A percentile compares a stretch with the other conserved stretches of the same genome.
Conservation (phyloP, 139 green algal species). For the Chlorella sp. region DNA sequence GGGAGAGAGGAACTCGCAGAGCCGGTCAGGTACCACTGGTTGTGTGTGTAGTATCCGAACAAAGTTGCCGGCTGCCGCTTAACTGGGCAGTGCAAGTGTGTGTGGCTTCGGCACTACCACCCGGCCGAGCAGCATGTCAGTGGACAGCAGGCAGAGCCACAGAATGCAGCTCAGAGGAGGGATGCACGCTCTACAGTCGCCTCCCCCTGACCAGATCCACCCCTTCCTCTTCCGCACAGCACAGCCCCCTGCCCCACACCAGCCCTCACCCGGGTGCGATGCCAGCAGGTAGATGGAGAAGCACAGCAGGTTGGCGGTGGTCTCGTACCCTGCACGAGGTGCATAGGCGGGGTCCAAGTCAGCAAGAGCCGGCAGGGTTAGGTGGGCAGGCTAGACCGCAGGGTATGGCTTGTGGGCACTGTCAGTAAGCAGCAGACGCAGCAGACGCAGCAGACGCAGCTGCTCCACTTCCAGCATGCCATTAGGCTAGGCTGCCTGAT, state of each 20-base stretch:
- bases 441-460: background rate
- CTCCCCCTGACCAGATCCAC: too few species aligned
- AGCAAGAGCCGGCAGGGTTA: background rate
- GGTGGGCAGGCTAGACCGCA: background rate
- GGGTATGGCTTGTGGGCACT: too few species aligned
- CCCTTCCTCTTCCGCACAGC: background rate
- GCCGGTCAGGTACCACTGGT: too few species aligned
- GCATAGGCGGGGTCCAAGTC: background rate
- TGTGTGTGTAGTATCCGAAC: too few species aligned
- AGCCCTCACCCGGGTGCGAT: background rate
- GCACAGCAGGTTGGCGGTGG: background rate
- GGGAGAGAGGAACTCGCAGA: background rate
- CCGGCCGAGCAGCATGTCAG: background rate
- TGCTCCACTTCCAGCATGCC: background rate
- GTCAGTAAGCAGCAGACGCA: background rate
- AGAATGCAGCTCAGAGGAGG: background rate
- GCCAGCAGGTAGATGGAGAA: constrained; percentile 7
- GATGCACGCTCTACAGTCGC: background rate
- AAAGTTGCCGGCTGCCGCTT: too few species aligned
- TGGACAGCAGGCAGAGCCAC: background rate
- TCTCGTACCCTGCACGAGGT: constrained; percentile 6
- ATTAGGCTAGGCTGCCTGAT: too few species aligned
- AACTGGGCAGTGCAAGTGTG: too few species aligned
- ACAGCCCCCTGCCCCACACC: background rate
- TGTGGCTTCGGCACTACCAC: too few species aligned